Base-by-base conservation (phyloP, 2,329 filamentous ascomycete species). In the Didymella pinodella region DNA sequence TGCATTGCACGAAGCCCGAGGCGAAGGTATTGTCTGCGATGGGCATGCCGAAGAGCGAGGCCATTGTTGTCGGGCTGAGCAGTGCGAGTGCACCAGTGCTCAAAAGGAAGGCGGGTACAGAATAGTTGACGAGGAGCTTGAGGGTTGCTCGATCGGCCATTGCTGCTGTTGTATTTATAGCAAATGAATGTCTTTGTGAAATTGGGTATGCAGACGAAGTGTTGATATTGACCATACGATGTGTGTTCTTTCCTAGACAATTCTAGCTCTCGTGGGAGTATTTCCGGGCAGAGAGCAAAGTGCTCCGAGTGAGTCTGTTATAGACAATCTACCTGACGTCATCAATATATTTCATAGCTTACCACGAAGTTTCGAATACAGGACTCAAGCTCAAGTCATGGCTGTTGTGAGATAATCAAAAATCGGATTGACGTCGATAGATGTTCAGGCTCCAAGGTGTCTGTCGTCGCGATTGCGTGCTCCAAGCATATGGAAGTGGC, bases 1-100 rank as follows among this genome's bases (percentile, higher is more conserved):
- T 61, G 18, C 63, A 65, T 18, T 65, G 63, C n/a, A 65, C 63
- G 11, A 65, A 65, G 26, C 63, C 63, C 3, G 63, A 49, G 12
- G 63, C 61, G 47, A 61, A 59, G n/a, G 63, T 57, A n/a, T 61
- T 34, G 26, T 53, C 38, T 2, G 52, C 12, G 8, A 65, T 26
- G 29, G 63, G 63, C 63, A 65, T 65, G 46, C 57, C 57, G 32
- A 65, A 65, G 1, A 54, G 48, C 1, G 57, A 43, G 3, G 63
- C 63, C 36, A 65, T 50, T 2, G 63, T 65, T n/a, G 61, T 61
- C 2, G 63, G 63, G 1, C 31, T 45, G 10, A 65, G 46, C 2
- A 65, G 57, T 4, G 44, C 57, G 25, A 65, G 54, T 0, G 57
- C 28, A 4, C 63, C 63, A 11, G 63, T 65, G 22, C 45, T 52